Base-by-base conservation (phyloP, 2,329 filamentous ascomycete genomes). In the Ascochyta koolunga region DNA sequence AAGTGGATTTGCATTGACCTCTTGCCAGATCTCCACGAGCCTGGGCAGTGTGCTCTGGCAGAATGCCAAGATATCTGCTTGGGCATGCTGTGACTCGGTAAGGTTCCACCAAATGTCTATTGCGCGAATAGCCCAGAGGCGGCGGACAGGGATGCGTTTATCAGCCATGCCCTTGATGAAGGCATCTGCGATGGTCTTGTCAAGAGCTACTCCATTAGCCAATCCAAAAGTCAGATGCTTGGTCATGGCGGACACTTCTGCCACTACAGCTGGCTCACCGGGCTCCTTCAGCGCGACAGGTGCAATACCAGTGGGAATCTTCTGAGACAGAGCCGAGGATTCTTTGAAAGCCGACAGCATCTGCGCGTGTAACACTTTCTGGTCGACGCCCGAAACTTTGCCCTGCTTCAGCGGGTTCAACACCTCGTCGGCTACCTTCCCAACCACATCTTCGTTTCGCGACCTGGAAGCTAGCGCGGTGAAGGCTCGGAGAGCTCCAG, bases 331-430 rank as follows among this genome's bases (percentile, higher is more conserved):
- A 2, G 82, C 75, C 10, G 80, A 73, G 2, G 86, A 89, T 37
- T 85, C 78, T 1, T 60, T 64, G 2, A 75, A 56, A 6, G 82
- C 79, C 43, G 84, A 80, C 3, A 99, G 81, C 80, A 96, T 90
- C 68, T 95, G 89, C 4, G 91, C 88, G 75, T 97, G 87, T 2
- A 93, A 79, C 4, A 89, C 83, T 66, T 92, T 89, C 65, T 98
- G 92, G 55, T 99, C 95, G 15, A 90, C 86, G 47, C 89, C 88
- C 3, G 92, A 83, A 18, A 96, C 81, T 71, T 98, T 99, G 47
- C 90, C 88, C 16, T 87, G 82, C 72, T 93, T 96, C 54, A 99
- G 76, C 1, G 92, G 92, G 11, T 78, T 82, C 5, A 95, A 77
- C 42, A 98, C 83, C 72, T 98, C 93, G 57, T 91, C 87, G 2